Conservation (phyloP, 1,284 basidiomycete genomes). For the Heterobasidion parviporum region DNA sequence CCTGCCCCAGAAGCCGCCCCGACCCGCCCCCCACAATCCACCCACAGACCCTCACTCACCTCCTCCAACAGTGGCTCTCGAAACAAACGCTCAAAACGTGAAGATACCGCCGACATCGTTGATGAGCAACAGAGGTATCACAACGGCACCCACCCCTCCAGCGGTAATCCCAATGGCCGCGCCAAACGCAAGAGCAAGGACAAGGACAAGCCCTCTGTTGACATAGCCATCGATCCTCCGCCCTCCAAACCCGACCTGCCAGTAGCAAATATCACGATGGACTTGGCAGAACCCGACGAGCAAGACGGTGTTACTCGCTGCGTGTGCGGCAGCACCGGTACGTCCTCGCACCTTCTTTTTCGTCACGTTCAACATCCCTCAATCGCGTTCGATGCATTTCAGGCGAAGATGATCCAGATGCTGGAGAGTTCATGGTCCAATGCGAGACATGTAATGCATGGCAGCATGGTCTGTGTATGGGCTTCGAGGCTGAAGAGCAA, state of each 20-base stretch:
- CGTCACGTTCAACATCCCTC: neutral
- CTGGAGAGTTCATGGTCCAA: slow-evolving; percentile 92
- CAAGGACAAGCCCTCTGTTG: slow-evolving; percentile 39
- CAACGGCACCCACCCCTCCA: slow-evolving; percentile 25
- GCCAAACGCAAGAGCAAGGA: slow-evolving; percentile 51
- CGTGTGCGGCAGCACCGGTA: slow-evolving; percentile 86
- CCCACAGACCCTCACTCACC: slow-evolving; percentile 35
- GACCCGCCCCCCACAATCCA: slow-evolving; percentile 26
- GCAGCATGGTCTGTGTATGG: slow-evolving; percentile 98
- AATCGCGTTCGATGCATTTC: neutral
- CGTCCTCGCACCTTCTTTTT: slow-evolving; percentile 16
- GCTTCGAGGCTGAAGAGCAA: slow-evolving; percentile 80
- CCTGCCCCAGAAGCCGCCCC: slow-evolving; percentile 40
- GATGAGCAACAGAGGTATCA: slow-evolving; percentile 44
- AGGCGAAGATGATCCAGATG: slow-evolving; percentile 74
- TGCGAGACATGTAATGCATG: slow-evolving; percentile 97
- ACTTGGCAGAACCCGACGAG: slow-evolving; percentile 49
- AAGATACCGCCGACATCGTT: slow-evolving; percentile 57
- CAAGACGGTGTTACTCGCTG: slow-evolving; percentile 88
- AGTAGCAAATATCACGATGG: slow-evolving; percentile 25
- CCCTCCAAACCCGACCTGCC: slow-evolving; percentile 17
- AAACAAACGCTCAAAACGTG: slow-evolving; percentile 61
- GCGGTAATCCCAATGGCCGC: slow-evolving; percentile 33
- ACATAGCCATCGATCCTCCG: slow-evolving; percentile 22
- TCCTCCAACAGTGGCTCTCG: slow-evolving; percentile 35